These are phyloP conservation scores for Aegilops bicornis DNA, from an alignment of 176 grass and related monocot genomes.

Conservation along the genomic window DNA sequence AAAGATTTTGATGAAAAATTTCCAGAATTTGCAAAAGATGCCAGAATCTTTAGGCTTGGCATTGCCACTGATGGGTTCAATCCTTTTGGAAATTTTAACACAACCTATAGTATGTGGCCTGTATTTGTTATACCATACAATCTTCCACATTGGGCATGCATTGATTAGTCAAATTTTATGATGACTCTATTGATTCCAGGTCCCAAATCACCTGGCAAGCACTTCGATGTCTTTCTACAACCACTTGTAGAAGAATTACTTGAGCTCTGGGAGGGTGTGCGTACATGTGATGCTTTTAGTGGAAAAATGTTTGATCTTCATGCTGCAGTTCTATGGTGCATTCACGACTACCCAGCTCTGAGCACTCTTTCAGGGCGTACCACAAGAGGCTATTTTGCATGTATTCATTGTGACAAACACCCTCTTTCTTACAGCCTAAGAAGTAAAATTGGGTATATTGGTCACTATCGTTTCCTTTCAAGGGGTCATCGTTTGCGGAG, in stretches of 20 bases:
- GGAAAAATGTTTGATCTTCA: not conserved
- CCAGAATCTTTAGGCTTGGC: not conserved
- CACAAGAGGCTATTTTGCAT: constrained; percentile 24
- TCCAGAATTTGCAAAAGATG: not conserved
- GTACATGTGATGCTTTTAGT: constrained; percentile 14
- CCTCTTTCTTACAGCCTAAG: constrained; percentile 7
- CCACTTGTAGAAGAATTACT: not conserved
- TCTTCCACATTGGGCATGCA: not conserved
- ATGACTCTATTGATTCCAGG: not conserved
- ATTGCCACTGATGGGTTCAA: not conserved
- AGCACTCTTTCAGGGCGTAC: constrained; percentile 4
- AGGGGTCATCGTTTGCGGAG: not conserved
- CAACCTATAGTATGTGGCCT: not conserved
- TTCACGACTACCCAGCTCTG: constrained; percentile 2
- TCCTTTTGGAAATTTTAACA: not conserved
- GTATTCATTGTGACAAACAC: constrained; percentile 9
- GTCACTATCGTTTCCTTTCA: constrained; percentile 10
- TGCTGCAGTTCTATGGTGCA: not conserved
- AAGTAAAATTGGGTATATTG: constrained; percentile 20
- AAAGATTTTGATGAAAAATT: not conserved
- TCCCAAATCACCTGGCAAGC: not conserved
- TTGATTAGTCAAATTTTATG: not conserved
- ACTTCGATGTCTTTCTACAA: not conserved
- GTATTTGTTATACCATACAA: not conserved
- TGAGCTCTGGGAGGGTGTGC: not conserved